Conservation (phyloP, 1,284 basidiomycete species). For the Fistulinella staudtii region DNA sequence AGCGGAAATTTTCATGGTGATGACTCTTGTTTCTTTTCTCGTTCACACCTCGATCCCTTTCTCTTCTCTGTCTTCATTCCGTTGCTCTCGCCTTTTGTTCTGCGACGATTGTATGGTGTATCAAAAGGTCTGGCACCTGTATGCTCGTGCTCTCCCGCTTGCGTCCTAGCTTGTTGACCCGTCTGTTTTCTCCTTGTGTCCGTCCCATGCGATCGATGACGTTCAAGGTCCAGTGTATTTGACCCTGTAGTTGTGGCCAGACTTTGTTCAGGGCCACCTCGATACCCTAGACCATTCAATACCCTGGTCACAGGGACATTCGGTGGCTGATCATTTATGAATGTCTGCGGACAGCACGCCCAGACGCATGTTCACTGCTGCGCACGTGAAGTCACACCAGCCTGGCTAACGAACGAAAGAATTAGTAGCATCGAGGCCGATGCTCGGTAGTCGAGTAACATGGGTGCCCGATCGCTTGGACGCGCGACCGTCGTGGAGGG, state of each 20-base stretch:
- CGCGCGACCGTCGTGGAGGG: no score
- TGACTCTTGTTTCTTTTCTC: not conserved
- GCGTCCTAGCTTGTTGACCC: conserved; percentile 4
- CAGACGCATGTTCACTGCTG: not conserved
- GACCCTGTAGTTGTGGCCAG: not conserved
- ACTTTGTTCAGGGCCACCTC: no score
- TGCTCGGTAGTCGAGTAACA: no score
- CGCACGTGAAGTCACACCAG: not conserved
- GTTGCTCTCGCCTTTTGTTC: conserved; percentile 7
- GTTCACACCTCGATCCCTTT: no score
- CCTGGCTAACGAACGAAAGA: no score
- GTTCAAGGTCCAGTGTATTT: conserved; percentile 13
- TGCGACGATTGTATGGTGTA: conserved; percentile 16
- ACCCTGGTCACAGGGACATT: conserved; percentile 8
- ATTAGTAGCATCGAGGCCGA: no score
- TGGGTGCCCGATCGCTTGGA: no score
- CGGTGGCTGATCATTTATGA: conserved; percentile 5
- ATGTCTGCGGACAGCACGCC: not conserved
- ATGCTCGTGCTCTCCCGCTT: conserved; percentile 16
- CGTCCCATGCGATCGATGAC: conserved; percentile 1
- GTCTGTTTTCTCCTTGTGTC: conserved; percentile 1
- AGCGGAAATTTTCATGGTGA: conserved; percentile 15
- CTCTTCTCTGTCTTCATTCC: no score
- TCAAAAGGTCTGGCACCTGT: conserved; percentile 13
- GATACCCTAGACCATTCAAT: conserved; percentile 1